These are phyloP conservation scores for Penicillium roqueforti DNA, from an alignment of 495 filamentous ascomycete species.

Conservation along the genomic window DNA sequence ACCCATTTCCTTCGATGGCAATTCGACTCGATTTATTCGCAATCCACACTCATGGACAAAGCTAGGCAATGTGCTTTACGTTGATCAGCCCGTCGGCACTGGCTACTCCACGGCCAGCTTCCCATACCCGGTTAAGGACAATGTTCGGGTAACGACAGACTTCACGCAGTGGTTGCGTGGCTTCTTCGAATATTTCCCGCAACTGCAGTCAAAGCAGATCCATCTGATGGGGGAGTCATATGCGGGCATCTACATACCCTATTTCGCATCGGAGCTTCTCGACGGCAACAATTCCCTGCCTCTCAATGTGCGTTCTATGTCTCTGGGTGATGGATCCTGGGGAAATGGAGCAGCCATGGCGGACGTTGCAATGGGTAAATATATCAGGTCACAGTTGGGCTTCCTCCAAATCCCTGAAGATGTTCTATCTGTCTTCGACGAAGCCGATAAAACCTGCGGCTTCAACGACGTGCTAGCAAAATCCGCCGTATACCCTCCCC, in stretches of 20 bases:
- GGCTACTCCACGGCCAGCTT: slow-evolving; percentile 34
- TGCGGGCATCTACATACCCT: slow-evolving; percentile 42
- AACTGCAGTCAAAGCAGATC: slow-evolving; percentile 31
- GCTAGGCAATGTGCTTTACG: slow-evolving; percentile 38
- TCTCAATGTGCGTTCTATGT: slow-evolving; percentile 35
- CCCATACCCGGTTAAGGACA: slow-evolving; percentile 27
- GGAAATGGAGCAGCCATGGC: slow-evolving; percentile 34
- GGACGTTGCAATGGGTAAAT: slow-evolving; percentile 24
- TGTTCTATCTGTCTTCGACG: slow-evolving; percentile 26
- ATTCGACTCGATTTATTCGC: slow-evolving; percentile 22
- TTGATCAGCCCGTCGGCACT: slow-evolving; percentile 43
- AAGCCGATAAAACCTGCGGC: slow-evolving; percentile 31
- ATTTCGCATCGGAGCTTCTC: slow-evolving; percentile 35
- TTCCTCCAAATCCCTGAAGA: slow-evolving; percentile 25
- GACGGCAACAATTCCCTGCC: slow-evolving; percentile 24
- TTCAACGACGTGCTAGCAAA: slow-evolving; percentile 31
- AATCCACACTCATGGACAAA: slow-evolving; percentile 41
- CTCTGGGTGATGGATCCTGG: slow-evolving; percentile 34
- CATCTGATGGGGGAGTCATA: slow-evolving; percentile 43
- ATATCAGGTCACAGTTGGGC: slow-evolving; percentile 22
- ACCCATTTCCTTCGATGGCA: slow-evolving; percentile 27
- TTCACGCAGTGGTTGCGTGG: slow-evolving; percentile 36
- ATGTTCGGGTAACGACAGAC: slow-evolving; percentile 29
- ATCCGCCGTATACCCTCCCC: slow-evolving; percentile 30
- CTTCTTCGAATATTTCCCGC: slow-evolving; percentile 34